Evolutionary conservation across 139 green algal species (phyloP), one percentile per base, ranked within the genome.

Genomic region (Tetradesmus lagerheimii): DNA sequence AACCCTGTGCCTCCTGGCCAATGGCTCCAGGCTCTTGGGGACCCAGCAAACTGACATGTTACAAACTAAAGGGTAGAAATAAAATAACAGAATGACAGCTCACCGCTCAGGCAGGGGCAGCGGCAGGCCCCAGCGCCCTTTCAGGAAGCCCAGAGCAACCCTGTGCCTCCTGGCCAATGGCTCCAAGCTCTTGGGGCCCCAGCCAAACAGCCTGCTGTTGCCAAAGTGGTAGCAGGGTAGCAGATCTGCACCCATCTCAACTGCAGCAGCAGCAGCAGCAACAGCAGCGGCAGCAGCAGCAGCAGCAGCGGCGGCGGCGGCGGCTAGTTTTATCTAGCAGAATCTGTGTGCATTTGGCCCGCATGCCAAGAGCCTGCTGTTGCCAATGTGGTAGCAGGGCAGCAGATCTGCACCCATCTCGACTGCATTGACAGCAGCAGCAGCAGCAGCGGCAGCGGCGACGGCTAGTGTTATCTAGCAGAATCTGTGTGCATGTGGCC

Each of bases 211-310:
- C 45, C 14, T 66, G 64, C 81, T 86, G 81, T 92, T 89, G 67
- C 89, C 89, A 86, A 92, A 92, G 81, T 92, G 85, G 34, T 92
- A 92, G 45, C 77, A 83, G 18, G 89, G 89, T 37, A 92, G 47
- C 45, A 92, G 43, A 16, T 66, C 57, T 27, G 45, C 75, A 4
- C 89, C 89, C 18, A 23, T 23, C 50, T 92, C 79, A 23, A 92
- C 82, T 71, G 57, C 57, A 31, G 23, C 23, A 31, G 20, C 57
- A 31, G 57, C 57, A 71, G 57, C 57, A 71, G 57, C 57, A 71
- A 62, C 23, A 88, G 31, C 82, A 79, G 57, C 57, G 79, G 50
- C 37, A 87, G 50, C 57, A 87, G 81, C 81, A 78, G 47, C 45
- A 29, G 4, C 27, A 43, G 50, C 47, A 53, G 80, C 45, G 43